Evolutionary conservation across 331 rosid genomes (phyloP), one percentile per base, ranked within the genome.

Genomic region (Malus hybrid): DNA sequence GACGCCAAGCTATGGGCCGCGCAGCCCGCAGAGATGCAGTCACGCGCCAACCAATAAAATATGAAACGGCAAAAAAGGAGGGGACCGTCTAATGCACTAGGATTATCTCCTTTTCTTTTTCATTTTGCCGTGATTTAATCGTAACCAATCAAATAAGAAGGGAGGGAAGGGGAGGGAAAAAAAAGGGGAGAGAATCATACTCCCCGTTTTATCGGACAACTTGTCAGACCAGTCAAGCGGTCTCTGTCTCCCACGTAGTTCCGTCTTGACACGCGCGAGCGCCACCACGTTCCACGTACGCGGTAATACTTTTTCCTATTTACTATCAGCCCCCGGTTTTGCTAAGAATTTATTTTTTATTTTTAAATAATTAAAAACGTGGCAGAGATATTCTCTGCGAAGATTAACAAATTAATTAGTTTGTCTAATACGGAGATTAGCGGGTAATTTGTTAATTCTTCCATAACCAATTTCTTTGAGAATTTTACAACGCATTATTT

Each of bases 1-100:
- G 20, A 7, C 4, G 63, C 72, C 76, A 84, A 86, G 81, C 90
- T 79, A 76, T 85, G 88, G 82, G 83, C 82, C 10, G 66, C 0
- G 36, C 16, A 2, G 32, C 54, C 22, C 68, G 44, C 68, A 31
- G 24, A 64, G 44, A 64, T 13, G 68, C 13, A 31, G 42, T 64
- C 24, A 27, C 34, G 36, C 66, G 13, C 66, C 31, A 29, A 24
- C 32, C 18, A 31, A 31, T 6, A 4, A 76, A 16, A 14, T 12
- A 32, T 19, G 1, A 39, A 84, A 56, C 18, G 59, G 10, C 67
- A 55, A 72, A 70, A 4, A 39, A 54, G 56, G 22, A 54, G 56
- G 22, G 75, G 48, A 67, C 24, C 24, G 24, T 24, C 1, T 24
- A 1, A 24, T 24, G 24, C 1, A 24, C 1, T 24, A 24, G 24